Conservation (phyloP, 495 filamentous ascomycete species). For the Penicillium bialowiezense region DNA sequence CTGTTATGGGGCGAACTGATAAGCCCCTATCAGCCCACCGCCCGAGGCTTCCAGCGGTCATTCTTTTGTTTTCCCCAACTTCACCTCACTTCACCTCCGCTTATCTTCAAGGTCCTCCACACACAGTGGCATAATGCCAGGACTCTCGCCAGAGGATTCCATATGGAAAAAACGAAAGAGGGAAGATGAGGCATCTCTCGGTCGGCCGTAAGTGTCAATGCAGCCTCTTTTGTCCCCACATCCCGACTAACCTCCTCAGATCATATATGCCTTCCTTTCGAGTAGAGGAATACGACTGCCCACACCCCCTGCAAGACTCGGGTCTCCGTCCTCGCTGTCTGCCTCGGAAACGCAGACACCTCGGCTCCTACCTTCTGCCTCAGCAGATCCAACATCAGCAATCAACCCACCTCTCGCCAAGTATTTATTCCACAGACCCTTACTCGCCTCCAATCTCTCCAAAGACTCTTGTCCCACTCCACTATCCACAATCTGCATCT, state of each 20-base stretch:
- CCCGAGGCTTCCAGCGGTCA: background rate
- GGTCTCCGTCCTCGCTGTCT: constrained; percentile 29
- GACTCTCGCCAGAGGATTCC: constrained; percentile 21
- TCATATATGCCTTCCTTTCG: constrained; percentile 13
- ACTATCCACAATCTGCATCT: constrained; percentile 22
- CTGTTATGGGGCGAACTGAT: too few relatives aligned
- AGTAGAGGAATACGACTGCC: constrained; percentile 17
- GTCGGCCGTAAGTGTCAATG: constrained; percentile 27
- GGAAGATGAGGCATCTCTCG: constrained; percentile 25
- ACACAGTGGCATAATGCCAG: constrained; percentile 30
- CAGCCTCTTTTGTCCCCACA: background rate
- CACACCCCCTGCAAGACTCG: constrained; percentile 12
- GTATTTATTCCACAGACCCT: constrained; percentile 20
- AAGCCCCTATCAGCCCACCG: constrained; percentile 8
- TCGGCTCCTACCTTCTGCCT: constrained; percentile 18
- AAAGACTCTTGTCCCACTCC: constrained; percentile 28
- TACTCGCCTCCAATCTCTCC: constrained; percentile 38
- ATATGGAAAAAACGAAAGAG: constrained; percentile 37
- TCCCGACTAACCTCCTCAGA: constrained; percentile 3
- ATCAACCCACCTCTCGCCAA: constrained; percentile 23
- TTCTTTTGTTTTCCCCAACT: constrained; percentile 5
- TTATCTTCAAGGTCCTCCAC: background rate
- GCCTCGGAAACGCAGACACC: constrained; percentile 35
- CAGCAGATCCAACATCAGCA: constrained; percentile 12
- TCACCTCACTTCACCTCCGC: background rate